phyloP scores from a whole-genome alignment of 768 basidiomycete species.

The Amanita molliuscula region DNA sequence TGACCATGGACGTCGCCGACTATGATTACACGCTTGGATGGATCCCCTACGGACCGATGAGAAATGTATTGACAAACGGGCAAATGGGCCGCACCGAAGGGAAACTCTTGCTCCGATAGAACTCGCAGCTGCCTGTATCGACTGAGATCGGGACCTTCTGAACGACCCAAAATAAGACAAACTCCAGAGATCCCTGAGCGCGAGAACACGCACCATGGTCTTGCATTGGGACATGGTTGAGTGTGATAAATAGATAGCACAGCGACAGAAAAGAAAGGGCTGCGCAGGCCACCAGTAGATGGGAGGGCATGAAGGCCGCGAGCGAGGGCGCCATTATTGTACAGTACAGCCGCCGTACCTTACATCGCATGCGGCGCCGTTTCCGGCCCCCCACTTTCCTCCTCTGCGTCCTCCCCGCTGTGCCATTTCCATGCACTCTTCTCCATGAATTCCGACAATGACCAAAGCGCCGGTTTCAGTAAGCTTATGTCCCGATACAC shows the following conservation, averaged over 20 bases:
- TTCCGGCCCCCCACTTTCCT: conserved; percentile 14
- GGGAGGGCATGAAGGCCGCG: conserved; percentile 9
- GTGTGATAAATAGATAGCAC: neutral
- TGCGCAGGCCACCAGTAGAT: conserved; percentile 3
- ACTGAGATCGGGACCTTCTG: conserved; percentile 48
- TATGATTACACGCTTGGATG: conserved; percentile 51
- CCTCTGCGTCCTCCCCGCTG: conserved; percentile 21
- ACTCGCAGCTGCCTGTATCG: conserved; percentile 32
- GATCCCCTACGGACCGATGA: conserved; percentile 28
- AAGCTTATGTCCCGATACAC: conserved; percentile 41
- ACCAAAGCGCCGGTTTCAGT: conserved; percentile 62
- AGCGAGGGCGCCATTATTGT: conserved; percentile 5
- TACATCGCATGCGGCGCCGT: conserved; percentile 32
- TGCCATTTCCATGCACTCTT: conserved; percentile 78
- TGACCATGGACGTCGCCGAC: conserved; percentile 90
- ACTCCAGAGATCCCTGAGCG: neutral
- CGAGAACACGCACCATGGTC: neutral
- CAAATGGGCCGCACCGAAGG: conserved; percentile 30
- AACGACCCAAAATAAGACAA: neutral
- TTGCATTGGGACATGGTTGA: neutral
- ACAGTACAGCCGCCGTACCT: neutral
- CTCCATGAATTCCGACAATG: conserved; percentile 69
- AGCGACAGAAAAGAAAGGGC: neutral
- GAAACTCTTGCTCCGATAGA: conserved; percentile 39
- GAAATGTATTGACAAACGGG: neutral